A percentile compares a stretch with the other conserved stretches of the same genome.
Evolutionary conservation across 2,329 filamentous ascomycete genomes (phyloP).

Genomic region (Zymoseptoria crescenta): DNA sequence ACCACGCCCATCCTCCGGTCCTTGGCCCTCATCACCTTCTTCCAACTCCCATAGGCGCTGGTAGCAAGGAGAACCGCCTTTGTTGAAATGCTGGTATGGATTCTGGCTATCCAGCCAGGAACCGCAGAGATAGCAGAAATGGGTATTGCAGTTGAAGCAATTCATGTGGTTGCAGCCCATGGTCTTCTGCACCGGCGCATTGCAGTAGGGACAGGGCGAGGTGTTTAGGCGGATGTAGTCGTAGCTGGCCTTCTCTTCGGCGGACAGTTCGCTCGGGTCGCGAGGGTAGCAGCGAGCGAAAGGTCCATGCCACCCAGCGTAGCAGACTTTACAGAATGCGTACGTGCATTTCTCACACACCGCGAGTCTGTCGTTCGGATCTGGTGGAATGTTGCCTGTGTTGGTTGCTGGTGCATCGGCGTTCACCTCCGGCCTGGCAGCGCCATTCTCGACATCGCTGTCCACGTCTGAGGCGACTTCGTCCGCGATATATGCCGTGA

Average conservation of each 20-base stretch:
- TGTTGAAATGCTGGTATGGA: conserved; percentile 85
- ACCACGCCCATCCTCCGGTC: conserved; percentile 29
- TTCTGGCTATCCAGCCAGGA: conserved; percentile 75
- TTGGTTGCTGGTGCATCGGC: conserved; percentile 16
- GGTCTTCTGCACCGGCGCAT: conserved; percentile 76
- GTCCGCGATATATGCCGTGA: conserved; percentile 33
- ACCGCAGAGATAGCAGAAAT: conserved; percentile 93
- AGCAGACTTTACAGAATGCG: conserved; percentile 74
- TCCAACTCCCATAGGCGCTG: conserved; percentile 87
- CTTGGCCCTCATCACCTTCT: conserved; percentile 57
- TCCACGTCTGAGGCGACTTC: conserved; percentile 30
- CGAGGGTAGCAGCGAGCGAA: conserved; percentile 64
- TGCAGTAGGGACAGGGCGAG: conserved; percentile 82
- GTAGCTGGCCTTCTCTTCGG: conserved; percentile 77
- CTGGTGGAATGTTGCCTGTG: conserved; percentile 16
- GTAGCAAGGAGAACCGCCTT: conserved; percentile 60
- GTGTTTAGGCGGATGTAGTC: conserved; percentile 78
- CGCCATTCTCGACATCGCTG: conserved; percentile 9
- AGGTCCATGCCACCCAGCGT: conserved; percentile 87
- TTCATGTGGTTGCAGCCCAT: conserved; percentile 97
- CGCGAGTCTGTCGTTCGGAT: conserved; percentile 54
- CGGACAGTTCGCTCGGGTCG: conserved; percentile 62
- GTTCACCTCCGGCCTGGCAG: conserved; percentile 1
- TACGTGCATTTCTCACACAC: conserved; percentile 85
- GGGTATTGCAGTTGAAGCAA: conserved; percentile 78